Percentiles rank a stretch among this genome's conserved stretches.
phyloP scores from a whole-genome alignment of 306 rosid species.

The Trifolium subterraneum region DNA sequence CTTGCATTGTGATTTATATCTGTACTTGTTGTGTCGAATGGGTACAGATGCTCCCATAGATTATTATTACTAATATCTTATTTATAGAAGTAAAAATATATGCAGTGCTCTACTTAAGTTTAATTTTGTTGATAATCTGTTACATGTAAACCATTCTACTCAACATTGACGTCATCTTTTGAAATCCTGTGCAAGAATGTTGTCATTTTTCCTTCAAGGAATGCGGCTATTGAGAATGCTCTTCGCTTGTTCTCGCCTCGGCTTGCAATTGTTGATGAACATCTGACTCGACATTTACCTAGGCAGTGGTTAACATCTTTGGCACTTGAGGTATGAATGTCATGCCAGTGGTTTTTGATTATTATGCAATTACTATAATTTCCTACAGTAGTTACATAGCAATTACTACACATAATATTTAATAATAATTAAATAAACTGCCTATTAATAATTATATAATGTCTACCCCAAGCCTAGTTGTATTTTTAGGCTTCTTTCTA shows the following conservation, averaged over 20 bases:
- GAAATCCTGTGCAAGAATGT: conserved; percentile 71
- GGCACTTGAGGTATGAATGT: conserved; percentile 66
- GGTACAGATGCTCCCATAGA: background rate
- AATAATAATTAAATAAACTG: background rate
- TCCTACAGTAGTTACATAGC: background rate
- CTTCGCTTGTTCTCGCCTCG: conserved; percentile 90
- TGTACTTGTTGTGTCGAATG: background rate
- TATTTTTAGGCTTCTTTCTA: background rate
- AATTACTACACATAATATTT: background rate
- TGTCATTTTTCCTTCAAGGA: conserved; percentile 93
- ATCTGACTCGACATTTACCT: conserved; percentile 86
- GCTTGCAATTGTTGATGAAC: conserved; percentile 95
- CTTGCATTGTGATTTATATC: background rate
- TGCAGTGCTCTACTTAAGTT: background rate
- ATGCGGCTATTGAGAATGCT: conserved; percentile 90
- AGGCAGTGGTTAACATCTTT: conserved; percentile 83
- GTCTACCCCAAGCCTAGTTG: conserved; percentile 1
- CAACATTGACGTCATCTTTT: conserved; percentile 48
- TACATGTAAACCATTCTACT: conserved; percentile 31
- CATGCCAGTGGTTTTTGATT: conserved; percentile 19
- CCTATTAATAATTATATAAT: background rate
- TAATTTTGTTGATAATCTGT: conserved; percentile 29
- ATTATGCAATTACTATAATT: conserved; percentile 2
- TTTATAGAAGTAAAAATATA: background rate
- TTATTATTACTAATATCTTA: conserved; percentile 13